Evolutionary conservation across 352 stramenopile species (phyloP).

Genomic region (Phytophthora cajani): DNA sequence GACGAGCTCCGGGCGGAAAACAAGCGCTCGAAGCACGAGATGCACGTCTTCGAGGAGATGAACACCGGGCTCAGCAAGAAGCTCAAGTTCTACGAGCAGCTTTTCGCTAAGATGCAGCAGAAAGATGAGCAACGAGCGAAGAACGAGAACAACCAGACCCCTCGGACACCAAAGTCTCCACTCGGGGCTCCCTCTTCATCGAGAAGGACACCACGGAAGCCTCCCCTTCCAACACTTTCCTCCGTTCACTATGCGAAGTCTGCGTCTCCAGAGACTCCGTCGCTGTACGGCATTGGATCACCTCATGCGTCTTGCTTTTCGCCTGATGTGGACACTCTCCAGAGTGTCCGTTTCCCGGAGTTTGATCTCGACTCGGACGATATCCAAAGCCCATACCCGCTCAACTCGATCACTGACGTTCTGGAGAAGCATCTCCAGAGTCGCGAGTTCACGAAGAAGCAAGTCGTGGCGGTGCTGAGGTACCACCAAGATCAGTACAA

Average conservation of each 20-base stretch:
- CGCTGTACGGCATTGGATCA: slow-evolving; percentile 20
- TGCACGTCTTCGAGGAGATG: slow-evolving; percentile 73
- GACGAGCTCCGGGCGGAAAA: slow-evolving; percentile 50
- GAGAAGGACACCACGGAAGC: slow-evolving; percentile 37
- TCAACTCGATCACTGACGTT: slow-evolving; percentile 45
- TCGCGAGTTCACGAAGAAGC: slow-evolving; percentile 58
- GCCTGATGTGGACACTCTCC: slow-evolving; percentile 18
- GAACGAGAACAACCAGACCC: slow-evolving; percentile 19
- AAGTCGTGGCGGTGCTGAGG: slow-evolving; percentile 48
- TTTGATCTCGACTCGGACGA: slow-evolving; percentile 20
- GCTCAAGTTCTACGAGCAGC: slow-evolving; percentile 72
- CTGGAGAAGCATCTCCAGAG: slow-evolving; percentile 57
- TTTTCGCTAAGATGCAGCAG: slow-evolving; percentile 71
- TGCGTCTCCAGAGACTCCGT: slow-evolving; percentile 20
- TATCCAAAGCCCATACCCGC: slow-evolving; percentile 30
- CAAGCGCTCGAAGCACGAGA: slow-evolving; percentile 47
- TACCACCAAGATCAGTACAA: slow-evolving; percentile 45
- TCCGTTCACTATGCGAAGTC: slow-evolving; percentile 16
- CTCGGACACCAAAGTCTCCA: slow-evolving; percentile 20
- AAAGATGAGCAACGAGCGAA: slow-evolving; percentile 44
- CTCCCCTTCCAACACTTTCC: slow-evolving; percentile 40
- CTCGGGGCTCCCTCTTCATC: slow-evolving; percentile 12
- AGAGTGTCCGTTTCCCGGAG: slow-evolving; percentile 32
- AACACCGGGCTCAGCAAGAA: slow-evolving; percentile 62
- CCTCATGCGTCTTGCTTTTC: slow-evolving; percentile 30